Evolutionary conservation across 441 rosid species (phyloP).

Genomic region (Gossypium schwendimanii): DNA sequence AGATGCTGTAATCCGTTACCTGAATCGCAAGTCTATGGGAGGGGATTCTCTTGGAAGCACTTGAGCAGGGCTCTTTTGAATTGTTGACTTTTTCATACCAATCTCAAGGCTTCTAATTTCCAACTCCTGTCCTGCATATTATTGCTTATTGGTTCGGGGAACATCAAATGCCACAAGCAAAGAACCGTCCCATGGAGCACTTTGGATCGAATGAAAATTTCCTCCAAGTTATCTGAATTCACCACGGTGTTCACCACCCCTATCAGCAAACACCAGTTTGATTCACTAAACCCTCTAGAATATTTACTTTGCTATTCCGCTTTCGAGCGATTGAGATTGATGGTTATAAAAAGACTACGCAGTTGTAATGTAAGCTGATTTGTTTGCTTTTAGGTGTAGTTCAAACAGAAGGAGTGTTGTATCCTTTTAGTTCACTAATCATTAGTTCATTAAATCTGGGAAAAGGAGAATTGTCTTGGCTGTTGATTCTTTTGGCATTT

Average conservation of each 20-base stretch:
- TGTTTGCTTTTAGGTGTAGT: neutral
- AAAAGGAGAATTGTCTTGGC: neutral
- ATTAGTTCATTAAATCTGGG: neutral
- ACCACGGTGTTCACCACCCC: neutral
- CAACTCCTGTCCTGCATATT: neutral
- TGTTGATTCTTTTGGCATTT: neutral
- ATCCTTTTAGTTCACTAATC: neutral
- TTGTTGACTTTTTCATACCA: neutral
- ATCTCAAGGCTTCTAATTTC: conserved; percentile 2
- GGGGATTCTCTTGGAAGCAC: conserved; percentile 46
- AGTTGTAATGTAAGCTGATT: neutral
- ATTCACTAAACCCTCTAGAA: neutral
- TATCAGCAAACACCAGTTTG: neutral
- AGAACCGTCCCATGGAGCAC: neutral
- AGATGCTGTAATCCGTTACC: conserved; percentile 69
- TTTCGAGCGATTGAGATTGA: neutral
- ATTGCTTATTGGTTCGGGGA: conserved; percentile 3
- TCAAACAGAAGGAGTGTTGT: neutral
- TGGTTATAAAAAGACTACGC: neutral
- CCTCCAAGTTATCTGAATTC: neutral
- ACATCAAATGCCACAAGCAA: neutral
- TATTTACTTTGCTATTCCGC: too few species aligned
- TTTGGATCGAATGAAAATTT: neutral
- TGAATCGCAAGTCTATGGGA: conserved; percentile 62
- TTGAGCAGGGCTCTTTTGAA: conserved; percentile 19